Evolutionary conservation across 2,329 filamentous ascomycete species (phyloP).

Genomic region (Fusarium sp.): DNA sequence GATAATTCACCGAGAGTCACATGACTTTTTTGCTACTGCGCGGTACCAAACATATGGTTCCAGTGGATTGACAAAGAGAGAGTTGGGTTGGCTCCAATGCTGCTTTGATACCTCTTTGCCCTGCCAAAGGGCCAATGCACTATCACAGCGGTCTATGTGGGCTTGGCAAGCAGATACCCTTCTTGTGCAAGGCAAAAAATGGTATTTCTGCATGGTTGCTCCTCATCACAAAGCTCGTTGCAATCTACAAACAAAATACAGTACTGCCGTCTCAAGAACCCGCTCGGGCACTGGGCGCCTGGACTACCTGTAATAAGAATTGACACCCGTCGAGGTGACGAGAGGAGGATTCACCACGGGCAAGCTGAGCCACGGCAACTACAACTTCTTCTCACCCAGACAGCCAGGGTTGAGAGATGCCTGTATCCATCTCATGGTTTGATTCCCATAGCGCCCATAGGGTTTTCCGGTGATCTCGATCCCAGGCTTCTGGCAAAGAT

Average conservation of each 20-base stretch:
- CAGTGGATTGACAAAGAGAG: not conserved
- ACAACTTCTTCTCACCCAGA: too few relatives aligned
- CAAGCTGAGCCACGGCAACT: too few relatives aligned
- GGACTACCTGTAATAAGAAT: not conserved
- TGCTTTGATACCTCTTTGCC: not conserved
- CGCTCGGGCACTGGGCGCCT: too few relatives aligned
- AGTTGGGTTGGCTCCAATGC: not conserved
- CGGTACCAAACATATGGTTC: too few relatives aligned
- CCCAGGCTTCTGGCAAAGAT: not conserved
- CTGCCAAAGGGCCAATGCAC: not conserved
- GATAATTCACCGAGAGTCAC: not conserved
- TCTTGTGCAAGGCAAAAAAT: not conserved
- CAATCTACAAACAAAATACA: not conserved
- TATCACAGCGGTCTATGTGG: not conserved
- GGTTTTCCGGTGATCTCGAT: conserved; percentile 28
- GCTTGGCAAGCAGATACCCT: not conserved
- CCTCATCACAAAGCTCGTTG: not conserved
- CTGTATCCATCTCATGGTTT: too few relatives aligned
- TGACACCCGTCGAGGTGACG: conserved; percentile 8
- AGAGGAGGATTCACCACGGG: too few relatives aligned
- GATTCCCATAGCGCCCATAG: too few relatives aligned
- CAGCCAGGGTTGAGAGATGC: too few relatives aligned
- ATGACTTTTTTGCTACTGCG: not conserved
- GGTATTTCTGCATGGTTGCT: not conserved
- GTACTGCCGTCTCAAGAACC: too few relatives aligned